phyloP scores from a whole-genome alignment of 768 basidiomycete species.

The Hygrocybe punicea region DNA sequence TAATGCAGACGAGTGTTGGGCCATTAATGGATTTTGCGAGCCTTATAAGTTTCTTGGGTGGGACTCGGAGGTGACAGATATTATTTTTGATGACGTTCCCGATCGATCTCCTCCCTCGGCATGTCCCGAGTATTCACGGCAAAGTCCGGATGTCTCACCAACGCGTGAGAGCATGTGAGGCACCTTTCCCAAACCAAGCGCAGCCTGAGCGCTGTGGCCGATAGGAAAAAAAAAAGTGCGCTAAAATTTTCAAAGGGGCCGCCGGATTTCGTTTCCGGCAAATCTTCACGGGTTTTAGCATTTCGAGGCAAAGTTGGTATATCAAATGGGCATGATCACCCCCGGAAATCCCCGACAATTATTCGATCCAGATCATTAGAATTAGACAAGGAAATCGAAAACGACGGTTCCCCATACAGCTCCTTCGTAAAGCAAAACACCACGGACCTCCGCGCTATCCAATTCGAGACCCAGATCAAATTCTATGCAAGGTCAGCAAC shows the following conservation, averaged over 20 bases:
- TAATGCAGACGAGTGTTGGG: slow-evolving; percentile 35
- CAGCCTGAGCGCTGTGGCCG: no score
- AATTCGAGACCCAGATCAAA: slow-evolving; percentile 82
- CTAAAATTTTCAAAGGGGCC: no score
- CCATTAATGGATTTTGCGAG: slow-evolving; percentile 25
- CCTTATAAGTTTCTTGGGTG: slow-evolving; percentile 36
- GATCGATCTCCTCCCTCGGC: slow-evolving; percentile 21
- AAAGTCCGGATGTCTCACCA: slow-evolving; percentile 6
- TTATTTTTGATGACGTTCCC: slow-evolving; percentile 6
- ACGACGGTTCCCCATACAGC: slow-evolving; percentile 79
- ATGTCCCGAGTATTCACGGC: slow-evolving; percentile 1
- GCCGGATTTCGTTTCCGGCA: no score
- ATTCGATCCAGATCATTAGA: not conserved
- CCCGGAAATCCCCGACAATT: not conserved
- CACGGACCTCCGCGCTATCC: slow-evolving; percentile 84
- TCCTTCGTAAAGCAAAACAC: slow-evolving; percentile 68
- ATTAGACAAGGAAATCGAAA: slow-evolving; percentile 46
- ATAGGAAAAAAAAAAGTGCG: no score
- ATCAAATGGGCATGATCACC: not conserved
- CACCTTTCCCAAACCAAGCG: no score
- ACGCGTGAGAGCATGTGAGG: no score
- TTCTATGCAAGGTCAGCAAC: slow-evolving; percentile 40
- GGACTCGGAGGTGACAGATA: slow-evolving; percentile 19
- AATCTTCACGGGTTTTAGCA: not conserved
- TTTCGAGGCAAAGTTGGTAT: not conserved